Evolutionary conservation across 2,329 filamentous ascomycete species (phyloP), one percentile per base, ranked within the genome.

Genomic region (Xylaria sp.): DNA sequence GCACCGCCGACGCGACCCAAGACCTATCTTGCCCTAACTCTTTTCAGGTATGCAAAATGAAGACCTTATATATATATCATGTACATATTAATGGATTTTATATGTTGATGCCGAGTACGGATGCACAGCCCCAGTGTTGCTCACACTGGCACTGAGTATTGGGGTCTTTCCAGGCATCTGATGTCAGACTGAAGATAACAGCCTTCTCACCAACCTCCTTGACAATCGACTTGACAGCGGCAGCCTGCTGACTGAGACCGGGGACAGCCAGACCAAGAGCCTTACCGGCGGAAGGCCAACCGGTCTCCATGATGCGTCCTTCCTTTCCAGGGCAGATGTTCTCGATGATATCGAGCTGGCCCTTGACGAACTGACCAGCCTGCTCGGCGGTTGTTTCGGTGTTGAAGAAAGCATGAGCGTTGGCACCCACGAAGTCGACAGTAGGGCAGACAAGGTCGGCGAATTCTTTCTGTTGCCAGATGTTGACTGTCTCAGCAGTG

Each of bases 381-480:
- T 84, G 73, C 3, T 78, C 72, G 63, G 93, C 85, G 23, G 78
- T 73, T 67, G 89, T 84, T 60, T 84, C 80, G 46, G 86, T 75
- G 83, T 96, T 96, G 90, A 97, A 98, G 90, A 90, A 97, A 69
- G 93, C 88, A 82, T 98, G 93, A 72, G 96, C 87, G 85, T 97
- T 97, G 78, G 87, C 88, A 77, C 89, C 91, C 37, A 92, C 85
- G 64, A 96, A 81, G 74, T 97, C 93, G 61, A 97, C 83, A 71
- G 83, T 85, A 35, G 73, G 71, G 85, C 94, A 97, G 65, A 97
- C 84, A 49, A 77, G 78, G 31, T 74, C 71, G 58, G 83, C 66
- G 61, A 84, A 84, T 66, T 89, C 82, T 54, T 80, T 68, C 75
- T 88, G 80, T 79, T 92, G 80, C 87, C 92, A 93, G 75, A 90